Evolutionary conservation across 2,329 filamentous ascomycete species (phyloP), one percentile per base, ranked within the genome.

Genomic region (Chrysoporthe deuterocubensis): DNA sequence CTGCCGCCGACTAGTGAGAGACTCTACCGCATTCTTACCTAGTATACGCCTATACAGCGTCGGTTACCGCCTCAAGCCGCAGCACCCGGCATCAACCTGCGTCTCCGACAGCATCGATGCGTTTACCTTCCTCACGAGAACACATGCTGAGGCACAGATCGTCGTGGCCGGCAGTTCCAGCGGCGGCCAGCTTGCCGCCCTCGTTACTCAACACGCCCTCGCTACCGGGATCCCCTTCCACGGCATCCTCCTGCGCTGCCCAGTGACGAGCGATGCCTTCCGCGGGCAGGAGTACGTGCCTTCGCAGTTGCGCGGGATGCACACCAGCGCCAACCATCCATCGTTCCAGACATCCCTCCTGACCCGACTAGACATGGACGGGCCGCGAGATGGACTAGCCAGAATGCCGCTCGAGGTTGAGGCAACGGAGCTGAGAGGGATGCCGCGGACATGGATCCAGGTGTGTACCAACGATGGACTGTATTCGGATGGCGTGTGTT

Each of bases 401-500:
- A 73, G 72, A 50, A 78, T 84, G 71, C 83, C 82, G 9, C 72
- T 85, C 4, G 83, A 84, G 71, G 75, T 74, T 0, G 62, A 66
- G 0, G 32, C 58, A 7, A 71, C 74, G 18, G 72, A 76, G 14
- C 60, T 84, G 54, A 65, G 71, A 5, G 74, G 67, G 1, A 73
- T 81, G 70, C 79, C 81, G 66, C 75, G 77, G 67, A 82, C 81
- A 57, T 86, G 81, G 79, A 78, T 85, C 18, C 84, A 86, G 75
- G 74, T 85, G 4, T 81, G 80, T 67, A 82, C 81, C 9, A 85
- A 85, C 64, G 84, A 86, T 70, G 79, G 80, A 52, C 78, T 85
- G 68, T 85, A 85, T 73, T 83, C 81, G 26, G 84, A 86, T 72
- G 83, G 84, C 11, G 70, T 83, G 9, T 85, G 83, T 70, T 85